Evolutionary conservation across 768 basidiomycete genomes (phyloP), one percentile per base, ranked within the genome.

Genomic region (Pleurotus salmoneostramineus): DNA sequence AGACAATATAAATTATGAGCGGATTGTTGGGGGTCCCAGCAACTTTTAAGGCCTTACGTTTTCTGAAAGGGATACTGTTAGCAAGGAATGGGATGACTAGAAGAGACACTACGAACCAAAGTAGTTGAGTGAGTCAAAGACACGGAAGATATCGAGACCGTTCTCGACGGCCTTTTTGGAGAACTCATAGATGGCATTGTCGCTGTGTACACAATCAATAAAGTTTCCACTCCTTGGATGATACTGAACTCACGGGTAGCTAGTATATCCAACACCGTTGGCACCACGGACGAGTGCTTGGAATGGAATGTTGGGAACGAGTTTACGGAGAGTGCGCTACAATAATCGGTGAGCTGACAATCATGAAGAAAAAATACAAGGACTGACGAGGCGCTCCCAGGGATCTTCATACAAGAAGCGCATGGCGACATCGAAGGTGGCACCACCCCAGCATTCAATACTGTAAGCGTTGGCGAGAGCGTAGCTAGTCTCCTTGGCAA

Each of bases 141-240:
- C 94, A 68, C 97, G 85, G 91, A 99, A 99, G 71, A 99, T 99
- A 74, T 99, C 97, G 50, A 98, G 83, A 69, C 97, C 97, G 65
- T 98, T 97, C 75, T 98, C 95, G n/a, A 99, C 96, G 21, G 97
- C 97, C 72, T 96, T 96, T 80, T 95, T 96, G 60, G 93, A 97
- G 78, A 99, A 99, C 72, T 97, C 97, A 74, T 99, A 99, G 72
- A 99, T 98, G 58, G 93, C 96, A 66, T 99, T 99, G 72, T 98
- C 95, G 32, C 91, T 93, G 61, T 49, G 17, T 55, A 27, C 21
- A 17, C 70, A 60, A 62, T 46, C 42, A 48, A 36, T 58, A 49
- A 31, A 6, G 33, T 1, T 15, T 7, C 21, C n/a, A n/a, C n/a
- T n/a, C n/a, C n/a, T n/a, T n/a, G n/a, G n/a, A n/a, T n/a, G n/a